Evolutionary conservation across 2,329 filamentous ascomycete species (phyloP).

Genomic region (Botrytis squamosa): DNA sequence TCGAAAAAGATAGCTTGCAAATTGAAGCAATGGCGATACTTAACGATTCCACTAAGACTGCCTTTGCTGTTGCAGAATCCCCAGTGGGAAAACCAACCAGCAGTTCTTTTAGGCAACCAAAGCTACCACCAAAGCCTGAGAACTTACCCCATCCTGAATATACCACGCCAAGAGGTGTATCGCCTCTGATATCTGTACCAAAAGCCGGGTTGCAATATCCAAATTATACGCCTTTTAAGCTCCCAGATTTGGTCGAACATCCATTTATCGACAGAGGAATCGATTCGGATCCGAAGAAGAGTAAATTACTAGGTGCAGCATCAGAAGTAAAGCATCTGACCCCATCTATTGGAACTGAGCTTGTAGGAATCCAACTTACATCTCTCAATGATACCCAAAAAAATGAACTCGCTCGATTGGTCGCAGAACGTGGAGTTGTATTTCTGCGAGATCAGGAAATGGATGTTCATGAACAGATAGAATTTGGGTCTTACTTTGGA

Average conservation of each 20-base stretch:
- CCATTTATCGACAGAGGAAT: constrained; percentile 18
- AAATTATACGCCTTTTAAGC: constrained; percentile 21
- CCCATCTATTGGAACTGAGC: constrained; percentile 68
- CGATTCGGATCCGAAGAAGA: constrained; percentile 43
- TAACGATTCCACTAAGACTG: neutral
- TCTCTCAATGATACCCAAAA: constrained; percentile 65
- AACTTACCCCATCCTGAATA: constrained; percentile 20
- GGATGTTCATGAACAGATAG: constrained; percentile 44
- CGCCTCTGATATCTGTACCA: constrained; percentile 8
- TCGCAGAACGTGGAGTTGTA: constrained; percentile 58
- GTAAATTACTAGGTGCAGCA: constrained; percentile 39
- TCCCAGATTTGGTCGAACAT: constrained; percentile 19
- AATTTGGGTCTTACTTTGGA: constrained; percentile 49
- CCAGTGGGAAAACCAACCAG: neutral
- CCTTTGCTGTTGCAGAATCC: neutral
- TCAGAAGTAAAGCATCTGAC: constrained; percentile 45
- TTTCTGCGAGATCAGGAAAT: constrained; percentile 50
- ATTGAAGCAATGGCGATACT: neutral
- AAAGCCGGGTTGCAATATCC: constrained; percentile 20
- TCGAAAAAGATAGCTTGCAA: neutral
- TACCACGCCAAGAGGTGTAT: constrained; percentile 15
- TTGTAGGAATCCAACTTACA: constrained; percentile 67
- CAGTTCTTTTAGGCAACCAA: neutral
- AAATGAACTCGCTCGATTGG: constrained; percentile 70
- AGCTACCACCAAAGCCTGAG: constrained; percentile 15